These are phyloP conservation scores for Gossypium anomalum DNA, from an alignment of 345 rosid genomes.

Conservation along the genomic window DNA sequence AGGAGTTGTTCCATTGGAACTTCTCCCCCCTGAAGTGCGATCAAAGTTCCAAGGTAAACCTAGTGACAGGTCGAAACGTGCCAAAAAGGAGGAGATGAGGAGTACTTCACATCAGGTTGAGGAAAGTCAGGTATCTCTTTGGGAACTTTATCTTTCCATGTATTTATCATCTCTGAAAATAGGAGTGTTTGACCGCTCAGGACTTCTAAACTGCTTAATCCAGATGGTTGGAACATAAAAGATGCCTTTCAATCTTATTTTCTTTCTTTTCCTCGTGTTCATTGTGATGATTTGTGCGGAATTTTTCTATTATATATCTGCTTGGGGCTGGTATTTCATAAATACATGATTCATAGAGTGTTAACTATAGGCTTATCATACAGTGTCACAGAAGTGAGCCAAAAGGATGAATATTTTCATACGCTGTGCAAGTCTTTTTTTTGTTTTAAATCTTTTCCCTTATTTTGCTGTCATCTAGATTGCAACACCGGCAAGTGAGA, in stretches of 20 bases:
- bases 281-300: background rate
- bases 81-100: conserved; percentile 79
- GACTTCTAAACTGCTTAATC: background rate
- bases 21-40: conserved; percentile 67
- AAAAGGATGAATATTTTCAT: background rate
- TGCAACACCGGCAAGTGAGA: conserved; percentile 56
- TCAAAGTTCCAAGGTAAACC: conserved; percentile 85
- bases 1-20: conserved; percentile 93
- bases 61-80: conserved; percentile 82
- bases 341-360: background rate
- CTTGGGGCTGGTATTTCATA: background rate
- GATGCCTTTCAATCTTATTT: background rate
- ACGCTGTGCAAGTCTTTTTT: background rate
- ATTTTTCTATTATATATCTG: background rate
- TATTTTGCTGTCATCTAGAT: conserved; percentile 18
- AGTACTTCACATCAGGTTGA: conserved; percentile 49
- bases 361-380: background rate
- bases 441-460: background rate
- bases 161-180: background rate
- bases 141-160: conserved; percentile 7
- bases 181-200: background rate
- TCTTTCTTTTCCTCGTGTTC: background rate
- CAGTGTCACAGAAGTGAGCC: background rate
- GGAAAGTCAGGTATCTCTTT: conserved; percentile 52
- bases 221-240: background rate